Percentiles rank a stretch among this genome's conserved stretches.
phyloP scores from a whole-genome alignment of 2,329 filamentous ascomycete species.

The Thielaviopsis euricoi region DNA sequence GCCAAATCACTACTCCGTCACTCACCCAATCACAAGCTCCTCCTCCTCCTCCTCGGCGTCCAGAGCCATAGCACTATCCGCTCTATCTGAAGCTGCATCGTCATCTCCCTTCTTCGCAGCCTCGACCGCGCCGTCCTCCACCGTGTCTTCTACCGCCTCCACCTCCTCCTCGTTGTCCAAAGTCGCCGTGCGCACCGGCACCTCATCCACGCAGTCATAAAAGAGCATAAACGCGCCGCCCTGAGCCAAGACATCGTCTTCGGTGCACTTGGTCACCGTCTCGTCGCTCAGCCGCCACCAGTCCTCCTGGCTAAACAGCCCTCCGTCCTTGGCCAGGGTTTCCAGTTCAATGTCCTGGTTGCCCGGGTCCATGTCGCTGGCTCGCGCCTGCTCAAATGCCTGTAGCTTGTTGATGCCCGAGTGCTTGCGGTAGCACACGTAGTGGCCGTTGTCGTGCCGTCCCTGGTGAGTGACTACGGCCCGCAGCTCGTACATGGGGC shows the following conservation, averaged over 20 bases:
- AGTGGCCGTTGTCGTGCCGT: conserved; percentile 87
- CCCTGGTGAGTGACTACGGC: conserved; percentile 83
- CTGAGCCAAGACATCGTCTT: conserved; percentile 57
- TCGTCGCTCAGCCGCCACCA: conserved; percentile 95
- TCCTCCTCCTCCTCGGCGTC: background rate
- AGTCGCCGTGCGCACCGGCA: conserved; percentile 26
- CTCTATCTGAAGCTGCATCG: background rate
- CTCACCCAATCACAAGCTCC: too few species aligned
- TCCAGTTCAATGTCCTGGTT: conserved; percentile 12
- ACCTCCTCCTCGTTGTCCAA: background rate
- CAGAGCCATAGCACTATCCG: background rate
- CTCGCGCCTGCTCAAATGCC: conserved; percentile 8
- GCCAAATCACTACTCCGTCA: too few species aligned
- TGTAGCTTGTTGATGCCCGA: background rate
- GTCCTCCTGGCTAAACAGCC: conserved; percentile 8
- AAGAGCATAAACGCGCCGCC: conserved; percentile 93
- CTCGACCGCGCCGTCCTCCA: background rate
- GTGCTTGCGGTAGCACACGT: conserved; percentile 75
- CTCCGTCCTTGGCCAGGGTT: conserved; percentile 1
- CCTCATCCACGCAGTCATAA: conserved; percentile 58
- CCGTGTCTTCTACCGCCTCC: too few species aligned
- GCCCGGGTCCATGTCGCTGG: conserved; percentile 6
- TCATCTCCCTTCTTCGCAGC: background rate
- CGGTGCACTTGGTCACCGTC: conserved; percentile 56
- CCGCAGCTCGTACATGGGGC: conserved; percentile 57